Evolutionary conservation across 768 basidiomycete species (phyloP), one percentile per base, ranked within the genome.

Genomic region (Leccinum variicolor): DNA sequence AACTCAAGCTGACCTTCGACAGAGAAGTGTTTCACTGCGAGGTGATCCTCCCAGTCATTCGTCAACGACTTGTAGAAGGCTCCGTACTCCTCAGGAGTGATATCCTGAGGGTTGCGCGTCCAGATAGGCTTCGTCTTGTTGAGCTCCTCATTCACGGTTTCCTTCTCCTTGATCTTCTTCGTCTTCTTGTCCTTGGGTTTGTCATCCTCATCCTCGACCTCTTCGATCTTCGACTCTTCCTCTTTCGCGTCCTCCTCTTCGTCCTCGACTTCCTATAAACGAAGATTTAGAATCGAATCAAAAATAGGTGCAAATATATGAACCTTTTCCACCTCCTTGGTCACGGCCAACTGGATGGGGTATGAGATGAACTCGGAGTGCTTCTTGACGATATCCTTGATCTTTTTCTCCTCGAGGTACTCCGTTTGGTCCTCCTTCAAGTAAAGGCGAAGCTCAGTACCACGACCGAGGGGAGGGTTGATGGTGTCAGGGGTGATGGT

Each of bases 51-150:
- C 97, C 97, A 99, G 77, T 99, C 97, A 75, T 99, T 99, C 67
- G 92, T 92, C 77, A 99, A 85, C 74, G 92, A 94, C 86, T 99
- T 99, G 87, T 99, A 99, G 86, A 99, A 99, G 33, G 94, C 76
- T 54, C 71, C 87, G 73, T 99, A 99, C 76, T 98, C 97, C 69
- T 99, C 97, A 21, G 81, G 62, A 31, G 87, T 90, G 76, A 99
- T 97, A 31, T 98, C 96, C 60, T 81, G 81, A 61, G 97, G 97
- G 77, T 98, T 98, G 72, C 97, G 92, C 59, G 96, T 99, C 96
- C 96, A 99, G 76, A 99, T 90, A 60, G 96, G 97, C 81, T 99
- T 99, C 62, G 94, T 98, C 87, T 98, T 98, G 90, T 98, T 98
- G 67, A 99, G 89, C 80, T 98, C 97, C 81, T 98, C 94, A 74